phyloP scores from a whole-genome alignment of 2,329 filamentous ascomycete genomes.

The Pestalotiopsis sp. region DNA sequence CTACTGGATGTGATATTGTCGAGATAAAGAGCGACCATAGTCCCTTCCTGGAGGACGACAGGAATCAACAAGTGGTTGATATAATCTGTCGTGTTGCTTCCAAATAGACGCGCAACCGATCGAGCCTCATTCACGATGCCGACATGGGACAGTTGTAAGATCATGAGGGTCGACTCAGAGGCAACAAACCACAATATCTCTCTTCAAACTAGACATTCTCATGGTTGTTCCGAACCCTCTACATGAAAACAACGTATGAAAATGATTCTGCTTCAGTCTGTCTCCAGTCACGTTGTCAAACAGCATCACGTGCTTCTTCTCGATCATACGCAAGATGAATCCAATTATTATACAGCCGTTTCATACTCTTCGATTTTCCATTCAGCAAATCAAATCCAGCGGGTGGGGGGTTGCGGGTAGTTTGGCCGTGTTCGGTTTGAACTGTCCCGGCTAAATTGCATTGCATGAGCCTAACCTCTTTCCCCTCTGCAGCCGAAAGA shows the following conservation, averaged over 20 bases:
- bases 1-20: constrained; percentile 18
- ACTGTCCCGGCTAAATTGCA: constrained; percentile 6
- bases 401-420: neutral
- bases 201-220: too few species aligned
- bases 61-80: neutral
- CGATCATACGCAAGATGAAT: too few species aligned
- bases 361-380: neutral
- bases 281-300: too few species aligned
- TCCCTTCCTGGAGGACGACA: constrained; percentile 22
- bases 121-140: too few species aligned
- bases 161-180: too few species aligned
- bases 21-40: constrained; percentile 23
- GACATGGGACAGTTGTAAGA: too few species aligned
- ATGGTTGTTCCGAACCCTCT: too few species aligned
- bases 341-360: too few species aligned
- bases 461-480: neutral
- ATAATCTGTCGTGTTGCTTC: neutral
- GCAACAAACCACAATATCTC: too few species aligned
- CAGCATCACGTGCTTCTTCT: too few species aligned
- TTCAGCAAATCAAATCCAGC: neutral
- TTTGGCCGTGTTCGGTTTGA: neutral
- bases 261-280: too few species aligned
- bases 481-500: neutral
- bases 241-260: too few species aligned
- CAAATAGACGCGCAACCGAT: neutral